A percentile compares a stretch with the other conserved stretches of the same genome.
These are phyloP conservation scores for Viola odorata DNA, from an alignment of 345 rosid genomes.

Conservation along the genomic window DNA sequence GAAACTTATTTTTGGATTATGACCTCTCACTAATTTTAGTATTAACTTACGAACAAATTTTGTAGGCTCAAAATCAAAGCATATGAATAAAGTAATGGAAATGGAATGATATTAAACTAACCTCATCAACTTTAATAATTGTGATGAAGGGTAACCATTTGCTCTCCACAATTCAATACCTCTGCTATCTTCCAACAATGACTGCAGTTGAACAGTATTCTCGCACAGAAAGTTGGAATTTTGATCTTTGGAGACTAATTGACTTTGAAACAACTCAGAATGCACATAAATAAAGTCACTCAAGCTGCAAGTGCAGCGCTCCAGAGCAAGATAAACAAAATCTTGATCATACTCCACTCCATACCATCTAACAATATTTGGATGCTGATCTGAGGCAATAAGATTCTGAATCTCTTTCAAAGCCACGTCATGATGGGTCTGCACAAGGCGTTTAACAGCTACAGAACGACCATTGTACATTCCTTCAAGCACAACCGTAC, in stretches of 20 bases:
- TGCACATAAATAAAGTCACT: conserved; percentile 44
- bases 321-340: conserved; percentile 59
- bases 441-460: conserved; percentile 65
- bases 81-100: no score
- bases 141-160: conserved; percentile 53
- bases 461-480: conserved; percentile 54
- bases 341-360: conserved; percentile 67
- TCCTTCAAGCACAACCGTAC: conserved; percentile 66
- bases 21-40: neutral
- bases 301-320: conserved; percentile 65
- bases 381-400: conserved; percentile 64
- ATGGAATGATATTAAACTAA: conserved; percentile 14
- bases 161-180: conserved; percentile 52
- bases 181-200: conserved; percentile 32
- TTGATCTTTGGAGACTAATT: conserved; percentile 16
- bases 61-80: no score
- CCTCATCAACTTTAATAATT: conserved; percentile 62
- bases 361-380: conserved; percentile 66
- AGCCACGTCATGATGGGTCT: conserved; percentile 65
- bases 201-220: conserved; percentile 19
- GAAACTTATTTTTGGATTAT: neutral
- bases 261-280: conserved; percentile 37
- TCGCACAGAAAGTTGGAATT: conserved; percentile 21
- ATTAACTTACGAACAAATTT: no score
- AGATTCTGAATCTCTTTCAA: conserved; percentile 62